A percentile compares a stretch with the other conserved stretches of the same genome.
Evolutionary conservation across 176 grass and related monocot species (phyloP).

Genomic region (Canna indica): DNA sequence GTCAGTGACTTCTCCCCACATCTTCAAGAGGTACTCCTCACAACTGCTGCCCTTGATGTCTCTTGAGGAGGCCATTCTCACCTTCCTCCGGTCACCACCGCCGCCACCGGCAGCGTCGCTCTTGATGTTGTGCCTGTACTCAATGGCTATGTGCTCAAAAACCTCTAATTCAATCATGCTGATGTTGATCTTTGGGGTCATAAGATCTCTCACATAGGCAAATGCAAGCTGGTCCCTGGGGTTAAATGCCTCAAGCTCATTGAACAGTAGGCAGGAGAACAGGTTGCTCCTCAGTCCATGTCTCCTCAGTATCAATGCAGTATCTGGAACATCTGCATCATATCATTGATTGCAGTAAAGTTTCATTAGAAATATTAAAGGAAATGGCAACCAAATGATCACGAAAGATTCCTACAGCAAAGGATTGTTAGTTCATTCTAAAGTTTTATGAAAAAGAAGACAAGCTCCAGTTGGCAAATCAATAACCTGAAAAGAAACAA

Average conservation of each 20-base stretch:
- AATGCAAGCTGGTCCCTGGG: slow-evolving; percentile 80
- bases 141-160: slow-evolving; percentile 71
- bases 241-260: slow-evolving; percentile 86
- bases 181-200: slow-evolving; percentile 59
- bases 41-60: slow-evolving; percentile 56
- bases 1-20: slow-evolving; percentile 57
- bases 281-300: slow-evolving; percentile 49
- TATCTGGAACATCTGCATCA: slow-evolving; percentile 77
- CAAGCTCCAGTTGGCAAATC: too few relatives aligned
- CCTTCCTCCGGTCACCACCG: slow-evolving; percentile 9
- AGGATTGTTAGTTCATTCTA: too few relatives aligned
- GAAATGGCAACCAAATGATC: too few relatives aligned
- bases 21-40: slow-evolving; percentile 51
- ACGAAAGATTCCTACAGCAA: too few relatives aligned
- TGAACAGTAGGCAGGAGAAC: slow-evolving; percentile 91
- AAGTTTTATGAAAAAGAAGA: too few relatives aligned
- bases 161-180: slow-evolving; percentile 83
- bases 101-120: neutral
- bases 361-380: neutral
- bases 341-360: neutral
- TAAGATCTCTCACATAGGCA: slow-evolving; percentile 66
- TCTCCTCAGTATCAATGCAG: slow-evolving; percentile 78
- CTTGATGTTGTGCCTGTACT: slow-evolving; percentile 87
- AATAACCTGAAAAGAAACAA: neutral
- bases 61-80: slow-evolving; percentile 36